Percentiles rank a stretch among this genome's conserved stretches.
Evolutionary conservation across 2,329 filamentous ascomycete genomes (phyloP).

Genomic region (Penicillium nordicum): DNA sequence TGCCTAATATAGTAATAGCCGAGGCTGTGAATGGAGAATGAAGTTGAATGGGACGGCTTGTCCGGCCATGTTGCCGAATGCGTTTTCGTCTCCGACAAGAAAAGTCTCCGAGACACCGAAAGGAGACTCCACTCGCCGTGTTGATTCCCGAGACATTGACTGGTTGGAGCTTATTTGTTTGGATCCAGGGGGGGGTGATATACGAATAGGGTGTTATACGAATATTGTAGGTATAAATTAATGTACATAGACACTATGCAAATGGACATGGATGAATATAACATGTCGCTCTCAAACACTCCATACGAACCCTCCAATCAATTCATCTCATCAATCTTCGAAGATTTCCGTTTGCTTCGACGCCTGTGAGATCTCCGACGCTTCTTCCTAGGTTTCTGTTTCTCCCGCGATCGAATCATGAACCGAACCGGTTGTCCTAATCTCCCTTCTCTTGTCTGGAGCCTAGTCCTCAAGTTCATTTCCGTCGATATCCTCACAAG

Average conservation of each 20-base stretch:
- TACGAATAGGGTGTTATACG: too few relatives aligned
- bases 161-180: background rate
- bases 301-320: background rate
- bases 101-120: background rate
- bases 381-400: background rate
- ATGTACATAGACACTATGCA: background rate
- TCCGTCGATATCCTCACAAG: constrained; percentile 1
- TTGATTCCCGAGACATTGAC: background rate
- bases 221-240: background rate
- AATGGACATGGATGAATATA: background rate
- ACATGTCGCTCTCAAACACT: background rate
- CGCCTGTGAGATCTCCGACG: background rate
- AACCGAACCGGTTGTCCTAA: background rate
- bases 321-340: background rate
- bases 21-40: background rate
- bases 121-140: background rate
- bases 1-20: constrained; percentile 29
- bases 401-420: background rate
- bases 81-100: background rate
- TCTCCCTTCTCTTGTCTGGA: background rate
- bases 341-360: background rate
- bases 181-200: background rate
- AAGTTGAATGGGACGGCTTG: background rate
- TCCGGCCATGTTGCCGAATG: background rate
- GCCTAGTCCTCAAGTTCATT: background rate